A percentile compares a stretch with the other conserved stretches of the same genome.
phyloP scores from a whole-genome alignment of 192 early-diverging fungal genomes.

The Entophlyctis helioformis region DNA sequence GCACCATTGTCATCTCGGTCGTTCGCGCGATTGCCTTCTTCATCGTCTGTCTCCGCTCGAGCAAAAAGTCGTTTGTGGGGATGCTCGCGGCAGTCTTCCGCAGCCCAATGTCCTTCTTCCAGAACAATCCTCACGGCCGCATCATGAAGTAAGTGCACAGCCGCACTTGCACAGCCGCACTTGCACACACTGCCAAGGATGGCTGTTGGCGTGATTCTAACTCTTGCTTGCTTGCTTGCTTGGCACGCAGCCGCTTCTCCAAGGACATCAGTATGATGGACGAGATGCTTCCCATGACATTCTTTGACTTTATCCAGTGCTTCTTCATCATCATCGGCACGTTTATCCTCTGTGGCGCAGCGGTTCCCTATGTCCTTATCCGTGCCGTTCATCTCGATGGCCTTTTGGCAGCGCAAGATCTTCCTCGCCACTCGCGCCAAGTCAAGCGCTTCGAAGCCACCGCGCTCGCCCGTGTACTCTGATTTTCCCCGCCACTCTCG shows the following conservation, averaged over 20 bases:
- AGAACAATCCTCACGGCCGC: conserved; percentile 45
- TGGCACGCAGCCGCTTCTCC: conserved; percentile 15
- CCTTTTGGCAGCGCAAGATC: conserved; percentile 32
- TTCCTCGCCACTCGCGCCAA: conserved; percentile 51
- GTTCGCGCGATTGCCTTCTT: conserved; percentile 43
- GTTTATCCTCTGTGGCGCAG: conserved; percentile 40
- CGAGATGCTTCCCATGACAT: conserved; percentile 38
- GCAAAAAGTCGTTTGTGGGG: conserved; percentile 15
- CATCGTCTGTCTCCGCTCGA: conserved; percentile 22
- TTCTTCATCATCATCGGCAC: conserved; percentile 51
- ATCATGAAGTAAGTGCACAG: conserved; percentile 53
- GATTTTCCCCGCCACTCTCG: no score
- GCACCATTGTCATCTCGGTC: conserved; percentile 31
- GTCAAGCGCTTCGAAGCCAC: conserved; percentile 58
- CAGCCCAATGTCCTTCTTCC: conserved; percentile 47
- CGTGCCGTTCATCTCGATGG: conserved; percentile 27
- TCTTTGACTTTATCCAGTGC: conserved; percentile 49
- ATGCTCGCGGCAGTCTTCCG: conserved; percentile 30
- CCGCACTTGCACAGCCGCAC: no score
- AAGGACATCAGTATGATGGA: conserved; percentile 54
- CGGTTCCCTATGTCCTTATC: conserved; percentile 50
- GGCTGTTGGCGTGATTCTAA: no score
- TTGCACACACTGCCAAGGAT: no score
- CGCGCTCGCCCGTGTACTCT: conserved; percentile 54
- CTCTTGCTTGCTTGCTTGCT: conserved; percentile 8